Evolutionary conservation across 2,329 filamentous ascomycete species (phyloP).

Genomic region (Cladosporium sp.): DNA sequence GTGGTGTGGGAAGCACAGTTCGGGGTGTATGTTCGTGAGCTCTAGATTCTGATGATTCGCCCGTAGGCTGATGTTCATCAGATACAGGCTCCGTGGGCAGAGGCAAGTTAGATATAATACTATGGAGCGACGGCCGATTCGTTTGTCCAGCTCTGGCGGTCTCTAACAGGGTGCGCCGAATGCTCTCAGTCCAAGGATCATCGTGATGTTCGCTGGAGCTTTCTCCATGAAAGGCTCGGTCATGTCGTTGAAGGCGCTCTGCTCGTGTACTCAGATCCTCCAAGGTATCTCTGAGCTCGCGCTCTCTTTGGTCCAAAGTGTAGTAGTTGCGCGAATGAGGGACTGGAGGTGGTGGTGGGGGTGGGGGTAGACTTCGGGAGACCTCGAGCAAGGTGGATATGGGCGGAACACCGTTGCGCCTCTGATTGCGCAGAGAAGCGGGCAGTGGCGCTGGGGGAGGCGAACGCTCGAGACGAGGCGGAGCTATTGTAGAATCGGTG

Average conservation of each 20-base stretch:
- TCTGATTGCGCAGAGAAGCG: constrained; percentile 17
- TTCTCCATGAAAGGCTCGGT: background rate
- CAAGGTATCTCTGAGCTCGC: constrained; percentile 2
- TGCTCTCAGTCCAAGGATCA: constrained; percentile 1
- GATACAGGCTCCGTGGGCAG: too few relatives aligned
- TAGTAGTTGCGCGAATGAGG: constrained; percentile 23
- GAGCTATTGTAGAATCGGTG: constrained; percentile 20
- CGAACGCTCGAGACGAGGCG: constrained; percentile 22
- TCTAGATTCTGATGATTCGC: too few relatives aligned
- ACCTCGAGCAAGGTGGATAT: constrained; percentile 29
- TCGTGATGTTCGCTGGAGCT: background rate
- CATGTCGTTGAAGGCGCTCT: background rate
- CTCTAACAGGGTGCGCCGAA: constrained; percentile 7
- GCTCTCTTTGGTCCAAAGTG: constrained; percentile 3
- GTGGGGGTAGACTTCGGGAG: constrained; percentile 15
- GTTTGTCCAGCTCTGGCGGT: constrained; percentile 1
- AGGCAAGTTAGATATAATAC: too few relatives aligned
- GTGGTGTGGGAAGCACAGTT: constrained; percentile 4
- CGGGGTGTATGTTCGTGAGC: background rate
- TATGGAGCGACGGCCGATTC: background rate
- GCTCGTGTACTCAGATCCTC: constrained; percentile 2
- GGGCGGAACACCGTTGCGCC: constrained; percentile 26
- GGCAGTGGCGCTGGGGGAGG: constrained; percentile 20
- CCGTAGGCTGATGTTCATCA: too few relatives aligned
- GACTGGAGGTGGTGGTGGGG: constrained; percentile 21